A percentile compares a stretch with the other conserved stretches of the same genome.
phyloP scores from a whole-genome alignment of 257 asterid species.

The Prunella vulgaris region DNA sequence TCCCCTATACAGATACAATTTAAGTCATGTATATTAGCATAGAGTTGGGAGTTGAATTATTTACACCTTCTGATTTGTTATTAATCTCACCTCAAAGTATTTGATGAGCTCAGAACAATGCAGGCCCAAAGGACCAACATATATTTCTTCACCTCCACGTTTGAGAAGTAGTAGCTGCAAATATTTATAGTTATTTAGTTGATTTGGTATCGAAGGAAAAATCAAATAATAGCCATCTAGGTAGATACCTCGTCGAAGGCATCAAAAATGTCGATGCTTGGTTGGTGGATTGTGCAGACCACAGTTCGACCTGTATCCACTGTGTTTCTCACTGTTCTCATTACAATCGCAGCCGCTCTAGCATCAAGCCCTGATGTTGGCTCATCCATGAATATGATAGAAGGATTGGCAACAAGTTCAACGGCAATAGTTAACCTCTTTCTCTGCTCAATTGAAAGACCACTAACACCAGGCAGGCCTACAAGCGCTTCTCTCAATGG shows the following conservation, averaged over 20 bases:
- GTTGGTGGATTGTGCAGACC: slow-evolving; percentile 93
- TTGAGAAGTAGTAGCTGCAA: slow-evolving; percentile 66
- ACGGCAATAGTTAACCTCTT: slow-evolving; percentile 88
- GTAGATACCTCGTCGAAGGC: slow-evolving; percentile 88
- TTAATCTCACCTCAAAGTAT: slow-evolving; percentile 62
- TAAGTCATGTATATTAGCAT: neutral
- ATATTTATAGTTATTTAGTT: neutral
- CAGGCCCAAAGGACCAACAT: slow-evolving; percentile 69
- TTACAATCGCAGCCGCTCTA: slow-evolving; percentile 90
- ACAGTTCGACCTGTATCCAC: slow-evolving; percentile 89
- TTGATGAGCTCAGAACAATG: slow-evolving; percentile 52
- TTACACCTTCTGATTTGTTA: neutral
- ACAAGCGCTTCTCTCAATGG: slow-evolving; percentile 62
- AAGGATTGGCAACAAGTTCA: slow-evolving; percentile 91
- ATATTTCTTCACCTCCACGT: slow-evolving; percentile 81
- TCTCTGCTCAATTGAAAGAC: slow-evolving; percentile 84
- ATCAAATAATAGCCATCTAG: no score
- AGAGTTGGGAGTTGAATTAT: neutral
- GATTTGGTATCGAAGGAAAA: neutral
- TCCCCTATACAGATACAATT: slow-evolving; percentile 27
- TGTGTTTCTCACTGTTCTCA: slow-evolving; percentile 93
- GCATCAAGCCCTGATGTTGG: slow-evolving; percentile 97
- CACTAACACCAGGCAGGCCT: slow-evolving; percentile 76
- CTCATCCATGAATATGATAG: slow-evolving; percentile 93
- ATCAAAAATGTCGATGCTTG: slow-evolving; percentile 86